Percentiles rank a stretch among this genome's conserved stretches.
phyloP scores from a whole-genome alignment of 1,284 basidiomycete genomes.

The Mycena citricolor region DNA sequence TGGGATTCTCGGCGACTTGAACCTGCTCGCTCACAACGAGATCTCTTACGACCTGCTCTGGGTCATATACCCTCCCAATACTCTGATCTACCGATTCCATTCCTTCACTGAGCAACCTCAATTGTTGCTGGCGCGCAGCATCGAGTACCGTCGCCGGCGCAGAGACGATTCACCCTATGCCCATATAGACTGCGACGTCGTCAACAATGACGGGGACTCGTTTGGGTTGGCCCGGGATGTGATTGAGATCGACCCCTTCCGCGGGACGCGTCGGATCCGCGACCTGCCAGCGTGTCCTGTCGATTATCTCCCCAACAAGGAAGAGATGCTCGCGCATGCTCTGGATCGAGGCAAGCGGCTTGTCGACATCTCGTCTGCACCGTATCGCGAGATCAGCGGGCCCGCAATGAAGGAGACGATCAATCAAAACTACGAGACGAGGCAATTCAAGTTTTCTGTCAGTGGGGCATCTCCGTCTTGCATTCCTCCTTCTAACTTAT shows the following conservation, averaged over 20 bases:
- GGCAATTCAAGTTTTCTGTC: conserved; percentile 17
- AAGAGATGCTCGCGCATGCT: conserved; percentile 14
- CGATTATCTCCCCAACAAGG: conserved; percentile 21
- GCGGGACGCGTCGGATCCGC: conserved; percentile 24
- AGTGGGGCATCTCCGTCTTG: conserved; percentile 1
- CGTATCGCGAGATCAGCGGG: conserved; percentile 26
- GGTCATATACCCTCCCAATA: conserved; percentile 30
- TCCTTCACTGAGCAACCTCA: conserved; percentile 26
- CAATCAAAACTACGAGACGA: conserved; percentile 6
- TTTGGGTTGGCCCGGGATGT: conserved; percentile 27
- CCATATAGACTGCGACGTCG: conserved; percentile 26
- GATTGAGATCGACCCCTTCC: conserved; percentile 25
- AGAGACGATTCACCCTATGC: conserved; percentile 15
- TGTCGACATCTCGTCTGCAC: conserved; percentile 16
- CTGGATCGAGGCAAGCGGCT: conserved; percentile 24
- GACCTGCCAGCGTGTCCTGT: conserved; percentile 29
- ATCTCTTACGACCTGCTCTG: conserved; percentile 32
- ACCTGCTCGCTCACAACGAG: conserved; percentile 17
- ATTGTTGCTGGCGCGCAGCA: conserved; percentile 22
- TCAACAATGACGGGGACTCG: conserved; percentile 27
- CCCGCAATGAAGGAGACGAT: conserved; percentile 21
- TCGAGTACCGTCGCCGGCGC: conserved; percentile 11
- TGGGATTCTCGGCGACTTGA: conserved; percentile 14
- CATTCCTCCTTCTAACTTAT: not conserved
- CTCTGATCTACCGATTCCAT: conserved; percentile 27